Conservation (phyloP, 2,329 filamentous ascomycete genomes). For the Diaporthe sp. region DNA sequence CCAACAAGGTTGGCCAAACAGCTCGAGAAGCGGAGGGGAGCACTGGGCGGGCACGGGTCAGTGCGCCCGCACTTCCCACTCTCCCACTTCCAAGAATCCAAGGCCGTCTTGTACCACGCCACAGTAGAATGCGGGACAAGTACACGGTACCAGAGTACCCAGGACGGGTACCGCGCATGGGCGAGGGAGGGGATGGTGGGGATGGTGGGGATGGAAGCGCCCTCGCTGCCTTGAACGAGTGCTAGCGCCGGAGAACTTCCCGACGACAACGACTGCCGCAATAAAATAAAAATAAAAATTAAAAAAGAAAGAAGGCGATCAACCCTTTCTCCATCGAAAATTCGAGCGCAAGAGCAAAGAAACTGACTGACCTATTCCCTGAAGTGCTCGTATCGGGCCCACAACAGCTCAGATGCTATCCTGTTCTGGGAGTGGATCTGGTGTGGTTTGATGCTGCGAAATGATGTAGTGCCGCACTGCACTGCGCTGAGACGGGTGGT, state of each 20-base stretch:
- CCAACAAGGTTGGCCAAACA: slow-evolving; percentile 1
- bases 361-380: not conserved
- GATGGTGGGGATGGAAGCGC: slow-evolving; percentile 10
- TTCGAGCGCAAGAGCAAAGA: not conserved
- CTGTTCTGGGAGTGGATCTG: not conserved
- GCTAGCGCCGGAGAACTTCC: slow-evolving; percentile 36
- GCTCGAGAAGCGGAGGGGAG: not conserved
- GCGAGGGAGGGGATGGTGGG: not conserved
- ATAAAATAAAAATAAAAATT: too few relatives aligned
- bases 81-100: slow-evolving; percentile 17
- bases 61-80: slow-evolving; percentile 19
- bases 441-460: not conserved
- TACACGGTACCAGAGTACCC: not conserved
- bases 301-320: not conserved
- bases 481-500: slow-evolving; percentile 22
- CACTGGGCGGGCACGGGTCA: not conserved
- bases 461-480: not conserved
- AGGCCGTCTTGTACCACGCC: not conserved
- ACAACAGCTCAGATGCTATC: not conserved
- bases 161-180: not conserved
- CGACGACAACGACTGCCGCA: slow-evolving; percentile 31
- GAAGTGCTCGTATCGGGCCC: not conserved
- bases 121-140: slow-evolving; percentile 3
- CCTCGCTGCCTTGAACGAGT: slow-evolving; percentile 26
- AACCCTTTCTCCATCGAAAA: not conserved